phyloP scores from a whole-genome alignment of 2,329 filamentous ascomycete genomes.

The Leptographium lundbergii region DNA sequence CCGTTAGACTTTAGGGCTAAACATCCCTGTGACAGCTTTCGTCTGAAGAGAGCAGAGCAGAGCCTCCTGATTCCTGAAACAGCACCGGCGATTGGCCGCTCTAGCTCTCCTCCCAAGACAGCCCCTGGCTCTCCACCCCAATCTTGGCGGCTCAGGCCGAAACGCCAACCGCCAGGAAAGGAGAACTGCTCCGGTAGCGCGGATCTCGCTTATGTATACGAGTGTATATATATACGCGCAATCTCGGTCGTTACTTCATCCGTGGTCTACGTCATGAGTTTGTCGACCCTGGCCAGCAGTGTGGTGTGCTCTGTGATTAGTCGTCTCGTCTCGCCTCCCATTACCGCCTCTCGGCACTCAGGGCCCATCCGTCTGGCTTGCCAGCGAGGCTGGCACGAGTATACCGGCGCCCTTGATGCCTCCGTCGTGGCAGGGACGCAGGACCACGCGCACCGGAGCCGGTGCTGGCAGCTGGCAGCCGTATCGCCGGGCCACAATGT shows the following conservation, averaged over 20 bases:
- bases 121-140: background rate
- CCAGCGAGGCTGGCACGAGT: conserved; percentile 31
- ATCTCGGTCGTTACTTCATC: too few relatives aligned
- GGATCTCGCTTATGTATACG: background rate
- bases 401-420: conserved; percentile 51
- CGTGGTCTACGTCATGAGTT: background rate
- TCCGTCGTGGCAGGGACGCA: conserved; percentile 47
- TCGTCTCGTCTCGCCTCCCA: background rate
- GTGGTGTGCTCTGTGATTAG: background rate
- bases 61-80: too few relatives aligned
- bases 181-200: background rate
- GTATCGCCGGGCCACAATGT: conserved; percentile 30
- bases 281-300: background rate
- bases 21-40: background rate
- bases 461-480: background rate
- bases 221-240: background rate
- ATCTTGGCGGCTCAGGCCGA: background rate
- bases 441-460: conserved; percentile 28
- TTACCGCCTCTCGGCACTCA: background rate
- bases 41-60: background rate
- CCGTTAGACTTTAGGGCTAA: background rate
- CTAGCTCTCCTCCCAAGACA: background rate
- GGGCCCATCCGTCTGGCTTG: background rate
- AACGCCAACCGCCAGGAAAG: background rate
- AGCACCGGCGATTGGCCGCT: too few relatives aligned